phyloP scores from a whole-genome alignment of 208 protist genomes.

The Crithidia fasciculata region DNA sequence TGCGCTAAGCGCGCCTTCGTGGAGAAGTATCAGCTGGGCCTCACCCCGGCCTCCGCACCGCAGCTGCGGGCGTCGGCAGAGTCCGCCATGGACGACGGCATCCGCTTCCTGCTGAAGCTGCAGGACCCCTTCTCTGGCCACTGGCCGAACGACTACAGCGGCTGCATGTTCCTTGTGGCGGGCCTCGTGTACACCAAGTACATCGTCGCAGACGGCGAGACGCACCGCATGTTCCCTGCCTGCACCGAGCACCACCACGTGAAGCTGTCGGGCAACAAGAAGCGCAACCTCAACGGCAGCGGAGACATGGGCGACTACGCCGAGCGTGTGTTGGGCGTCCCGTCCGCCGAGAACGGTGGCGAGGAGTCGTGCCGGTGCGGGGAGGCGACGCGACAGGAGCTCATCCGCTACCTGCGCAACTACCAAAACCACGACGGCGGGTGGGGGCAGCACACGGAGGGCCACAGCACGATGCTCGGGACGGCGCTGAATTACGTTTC shows the following conservation, averaged over 20 bases:
- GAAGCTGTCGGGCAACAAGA: constrained; percentile 19
- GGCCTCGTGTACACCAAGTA: constrained; percentile 94
- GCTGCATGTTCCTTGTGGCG: constrained; percentile 94
- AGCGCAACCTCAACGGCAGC: background rate
- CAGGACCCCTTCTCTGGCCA: constrained; percentile 95
- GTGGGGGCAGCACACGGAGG: constrained; percentile 97
- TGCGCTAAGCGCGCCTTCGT: constrained; percentile 50
- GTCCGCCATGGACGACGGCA: constrained; percentile 61
- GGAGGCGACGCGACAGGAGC: constrained; percentile 71
- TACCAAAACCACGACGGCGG: constrained; percentile 96
- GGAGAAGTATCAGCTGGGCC: constrained; percentile 75
- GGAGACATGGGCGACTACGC: constrained; percentile 17
- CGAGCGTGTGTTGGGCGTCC: constrained; percentile 22
- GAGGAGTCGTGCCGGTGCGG: constrained; percentile 56
- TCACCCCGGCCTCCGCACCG: constrained; percentile 25
- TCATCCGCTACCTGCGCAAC: constrained; percentile 95
- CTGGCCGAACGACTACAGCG: constrained; percentile 98
- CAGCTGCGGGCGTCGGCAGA: constrained; percentile 28
- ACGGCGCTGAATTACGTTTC: constrained; percentile 96
- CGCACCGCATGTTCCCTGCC: constrained; percentile 70
- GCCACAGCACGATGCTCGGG: constrained; percentile 96
- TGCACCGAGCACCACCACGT: constrained; percentile 52
- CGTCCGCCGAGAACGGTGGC: constrained; percentile 14
- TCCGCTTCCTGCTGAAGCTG: constrained; percentile 73
- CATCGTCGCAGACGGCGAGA: constrained; percentile 74